phyloP scores from a whole-genome alignment of 208 protist species.

The Angomonas deanei region DNA sequence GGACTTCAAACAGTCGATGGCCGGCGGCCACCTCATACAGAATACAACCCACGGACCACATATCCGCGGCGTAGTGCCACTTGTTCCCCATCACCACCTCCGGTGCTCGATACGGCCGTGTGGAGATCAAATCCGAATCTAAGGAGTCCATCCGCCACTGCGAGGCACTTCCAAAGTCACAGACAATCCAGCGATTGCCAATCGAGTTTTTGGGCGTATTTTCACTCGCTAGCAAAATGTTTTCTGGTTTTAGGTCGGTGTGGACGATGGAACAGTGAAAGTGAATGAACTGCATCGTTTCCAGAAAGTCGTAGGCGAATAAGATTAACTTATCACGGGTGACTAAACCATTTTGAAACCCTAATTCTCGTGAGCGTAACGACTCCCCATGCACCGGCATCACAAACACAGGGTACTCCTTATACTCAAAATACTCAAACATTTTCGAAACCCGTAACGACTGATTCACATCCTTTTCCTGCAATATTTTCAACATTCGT shows the following conservation, averaged over 20 bases:
- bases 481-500: slow-evolving; percentile 62
- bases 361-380: slow-evolving; percentile 62
- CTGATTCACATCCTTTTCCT: slow-evolving; percentile 33
- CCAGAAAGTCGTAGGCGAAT: slow-evolving; percentile 67
- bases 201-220: slow-evolving; percentile 33
- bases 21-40: slow-evolving; percentile 89
- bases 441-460: slow-evolving; percentile 46
- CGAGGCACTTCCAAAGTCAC: slow-evolving; percentile 87
- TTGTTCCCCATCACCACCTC: slow-evolving; percentile 83
- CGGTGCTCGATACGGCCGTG: slow-evolving; percentile 89
- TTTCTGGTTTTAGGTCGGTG: slow-evolving; percentile 96
- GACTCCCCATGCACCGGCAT: slow-evolving; percentile 76
- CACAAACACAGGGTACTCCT: slow-evolving; percentile 66
- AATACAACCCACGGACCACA: slow-evolving; percentile 93
- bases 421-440: slow-evolving; percentile 74
- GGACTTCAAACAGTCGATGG: slow-evolving; percentile 88
- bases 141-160: slow-evolving; percentile 60
- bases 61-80: slow-evolving; percentile 91
- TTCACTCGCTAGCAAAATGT: slow-evolving; percentile 89
- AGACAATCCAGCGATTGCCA: slow-evolving; percentile 66
- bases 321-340: slow-evolving; percentile 40
- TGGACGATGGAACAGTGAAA: slow-evolving; percentile 90
- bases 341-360: slow-evolving; percentile 51
- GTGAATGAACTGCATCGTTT: slow-evolving; percentile 76
- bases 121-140: slow-evolving; percentile 82